A percentile compares a stretch with the other conserved stretches of the same genome.
Conservation (phyloP, 2,329 filamentous ascomycete species). For the Colletotrichum musicola region DNA sequence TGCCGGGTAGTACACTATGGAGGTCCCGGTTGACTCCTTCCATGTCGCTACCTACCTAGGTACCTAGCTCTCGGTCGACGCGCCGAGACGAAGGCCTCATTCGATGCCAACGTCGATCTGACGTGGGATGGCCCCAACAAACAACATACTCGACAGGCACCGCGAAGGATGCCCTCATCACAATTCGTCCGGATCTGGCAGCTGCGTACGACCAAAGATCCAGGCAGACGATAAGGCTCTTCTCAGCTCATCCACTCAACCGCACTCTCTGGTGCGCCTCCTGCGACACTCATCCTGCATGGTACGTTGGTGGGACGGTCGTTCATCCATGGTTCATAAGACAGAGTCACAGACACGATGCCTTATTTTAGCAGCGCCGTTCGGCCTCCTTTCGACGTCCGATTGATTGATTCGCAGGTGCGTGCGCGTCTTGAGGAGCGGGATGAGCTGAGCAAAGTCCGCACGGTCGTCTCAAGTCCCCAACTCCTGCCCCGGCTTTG, state of each 20-base stretch:
- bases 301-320: constrained; percentile 16
- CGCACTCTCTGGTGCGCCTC: too few species aligned
- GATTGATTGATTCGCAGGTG: not conserved
- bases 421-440: constrained; percentile 11
- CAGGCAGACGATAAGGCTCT: constrained; percentile 22
- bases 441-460: constrained; percentile 8
- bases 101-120: constrained; percentile 9
- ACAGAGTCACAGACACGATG: not conserved
- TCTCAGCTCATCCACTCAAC: not conserved
- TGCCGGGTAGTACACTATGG: not conserved
- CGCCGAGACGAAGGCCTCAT: not conserved
- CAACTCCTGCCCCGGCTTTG: constrained; percentile 6
- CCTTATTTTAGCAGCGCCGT: not conserved
- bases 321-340: too few species aligned
- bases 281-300: not conserved
- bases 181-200: constrained; percentile 18
- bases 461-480: constrained; percentile 16
- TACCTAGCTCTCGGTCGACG: constrained; percentile 1
- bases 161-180: constrained; percentile 11
- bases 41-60: not conserved
- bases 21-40: not conserved
- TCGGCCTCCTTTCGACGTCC: constrained; percentile 10
- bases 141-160: not conserved
- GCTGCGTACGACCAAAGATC: constrained; percentile 9
- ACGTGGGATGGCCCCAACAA: constrained; percentile 1